A percentile compares a stretch with the other conserved stretches of the same genome.
These are phyloP conservation scores for Oryza coarctata DNA, from an alignment of 176 grass and related monocot species.

Conservation along the genomic window DNA sequence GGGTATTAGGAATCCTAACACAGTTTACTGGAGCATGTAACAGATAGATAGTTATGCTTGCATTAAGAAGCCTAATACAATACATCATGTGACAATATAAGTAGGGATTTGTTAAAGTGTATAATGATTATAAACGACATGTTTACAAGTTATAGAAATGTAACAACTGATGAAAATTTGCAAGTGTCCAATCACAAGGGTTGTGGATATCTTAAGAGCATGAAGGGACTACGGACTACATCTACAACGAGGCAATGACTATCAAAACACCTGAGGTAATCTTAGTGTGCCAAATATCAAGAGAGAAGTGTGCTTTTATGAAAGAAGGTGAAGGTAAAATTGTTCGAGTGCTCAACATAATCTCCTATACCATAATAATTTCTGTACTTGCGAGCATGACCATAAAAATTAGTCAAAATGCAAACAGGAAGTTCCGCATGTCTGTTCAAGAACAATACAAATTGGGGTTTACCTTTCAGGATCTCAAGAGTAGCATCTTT, in stretches of 20 bases:
- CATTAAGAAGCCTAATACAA: not conserved
- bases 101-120: not conserved
- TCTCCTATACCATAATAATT: not conserved
- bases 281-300: not conserved
- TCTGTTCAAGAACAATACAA: conserved; percentile 3
- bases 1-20: not conserved
- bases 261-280: not conserved
- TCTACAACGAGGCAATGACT: not conserved
- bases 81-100: not conserved
- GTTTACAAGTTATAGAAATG: conserved; percentile 1
- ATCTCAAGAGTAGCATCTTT: conserved; percentile 22
- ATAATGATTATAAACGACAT: not conserved
- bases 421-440: not conserved
- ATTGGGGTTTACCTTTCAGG: conserved; percentile 40
- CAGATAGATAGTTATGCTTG: not conserved
- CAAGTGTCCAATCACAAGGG: not conserved
- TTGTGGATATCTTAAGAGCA: not conserved
- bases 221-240: not conserved
- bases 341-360: not conserved
- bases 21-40: not conserved
- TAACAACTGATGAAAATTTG: not conserved
- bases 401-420: not conserved
- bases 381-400: not conserved
- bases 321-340: not conserved
- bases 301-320: not conserved